phyloP scores from a whole-genome alignment of 2,329 filamentous ascomycete species.

The Botrytis hyacinthi region DNA sequence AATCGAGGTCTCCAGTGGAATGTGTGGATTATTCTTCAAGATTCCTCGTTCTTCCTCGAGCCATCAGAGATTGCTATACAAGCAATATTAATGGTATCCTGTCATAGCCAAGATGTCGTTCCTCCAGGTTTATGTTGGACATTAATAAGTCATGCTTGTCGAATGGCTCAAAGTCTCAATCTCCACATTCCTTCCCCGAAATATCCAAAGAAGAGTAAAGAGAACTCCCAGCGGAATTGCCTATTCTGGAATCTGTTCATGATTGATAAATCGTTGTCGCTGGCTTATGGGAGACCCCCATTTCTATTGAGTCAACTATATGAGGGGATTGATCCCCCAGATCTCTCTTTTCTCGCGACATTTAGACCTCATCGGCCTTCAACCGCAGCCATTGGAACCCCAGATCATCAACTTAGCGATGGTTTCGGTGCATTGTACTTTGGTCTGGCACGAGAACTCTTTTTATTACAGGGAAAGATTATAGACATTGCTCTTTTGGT shows the following conservation, averaged over 20 bases:
- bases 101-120: conserved; percentile 24
- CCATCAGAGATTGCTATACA: conserved; percentile 23
- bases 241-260: conserved; percentile 27
- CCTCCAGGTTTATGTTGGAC: conserved; percentile 26
- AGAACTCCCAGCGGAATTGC: conserved; percentile 19
- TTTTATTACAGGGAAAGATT: conserved; percentile 21
- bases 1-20: conserved; percentile 25
- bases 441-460: conserved; percentile 15
- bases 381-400: not conserved
- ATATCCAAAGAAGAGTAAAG: conserved; percentile 7
- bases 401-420: not conserved
- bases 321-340: conserved; percentile 20
- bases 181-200: conserved; percentile 20
- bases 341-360: conserved; percentile 14
- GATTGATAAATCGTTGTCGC: conserved; percentile 24
- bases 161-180: conserved; percentile 24
- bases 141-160: conserved; percentile 25
- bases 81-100: conserved; percentile 22
- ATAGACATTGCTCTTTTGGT: conserved; percentile 16
- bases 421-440: conserved; percentile 22
- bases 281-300: conserved; percentile 25
- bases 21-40: conserved; percentile 24
- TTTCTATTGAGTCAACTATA: conserved; percentile 23
- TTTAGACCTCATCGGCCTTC: conserved; percentile 11
- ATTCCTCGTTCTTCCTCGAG: conserved; percentile 25